Evolutionary conservation across 2,329 filamentous ascomycete genomes (phyloP).

Genomic region (Calonectria leucothoes): DNA sequence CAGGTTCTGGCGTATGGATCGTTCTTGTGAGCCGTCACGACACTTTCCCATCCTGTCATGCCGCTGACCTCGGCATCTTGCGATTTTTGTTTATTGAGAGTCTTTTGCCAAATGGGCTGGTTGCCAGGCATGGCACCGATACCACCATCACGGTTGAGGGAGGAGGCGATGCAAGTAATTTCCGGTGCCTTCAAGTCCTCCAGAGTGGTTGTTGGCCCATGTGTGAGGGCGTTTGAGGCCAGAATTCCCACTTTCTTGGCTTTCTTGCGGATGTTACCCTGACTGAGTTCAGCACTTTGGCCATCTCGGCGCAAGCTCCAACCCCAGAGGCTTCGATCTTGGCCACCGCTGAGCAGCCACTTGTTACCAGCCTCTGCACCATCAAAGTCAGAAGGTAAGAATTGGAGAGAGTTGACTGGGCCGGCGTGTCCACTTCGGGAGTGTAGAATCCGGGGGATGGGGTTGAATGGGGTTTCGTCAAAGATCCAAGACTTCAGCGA

Average conservation of each 20-base stretch:
- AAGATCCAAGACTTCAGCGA: constrained; percentile 97
- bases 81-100: constrained; percentile 70
- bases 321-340: constrained; percentile 93
- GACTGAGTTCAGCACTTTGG: constrained; percentile 92
- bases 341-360: constrained; percentile 91
- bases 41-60: constrained; percentile 95
- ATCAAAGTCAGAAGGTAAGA: constrained; percentile 89
- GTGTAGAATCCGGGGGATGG: constrained; percentile 87
- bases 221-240: constrained; percentile 64
- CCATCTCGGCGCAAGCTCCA: constrained; percentile 96
- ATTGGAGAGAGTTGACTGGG: constrained; percentile 83
- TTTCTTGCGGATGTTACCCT: constrained; percentile 88
- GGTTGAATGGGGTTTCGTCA: constrained; percentile 89
- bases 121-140: constrained; percentile 86
- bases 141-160: constrained; percentile 92
- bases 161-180: constrained; percentile 91
- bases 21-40: constrained; percentile 90
- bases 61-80: constrained; percentile 78
- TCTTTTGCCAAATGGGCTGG: constrained; percentile 86
- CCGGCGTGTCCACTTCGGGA: constrained; percentile 89
- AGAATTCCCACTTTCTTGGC: constrained; percentile 88
- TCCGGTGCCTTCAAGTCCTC: constrained; percentile 89
- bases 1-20: constrained; percentile 91
- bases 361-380: constrained; percentile 90
- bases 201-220: constrained; percentile 72